Evolutionary conservation across 2,329 filamentous ascomycete species (phyloP).

Genomic region (Pestalotiopsis fici): DNA sequence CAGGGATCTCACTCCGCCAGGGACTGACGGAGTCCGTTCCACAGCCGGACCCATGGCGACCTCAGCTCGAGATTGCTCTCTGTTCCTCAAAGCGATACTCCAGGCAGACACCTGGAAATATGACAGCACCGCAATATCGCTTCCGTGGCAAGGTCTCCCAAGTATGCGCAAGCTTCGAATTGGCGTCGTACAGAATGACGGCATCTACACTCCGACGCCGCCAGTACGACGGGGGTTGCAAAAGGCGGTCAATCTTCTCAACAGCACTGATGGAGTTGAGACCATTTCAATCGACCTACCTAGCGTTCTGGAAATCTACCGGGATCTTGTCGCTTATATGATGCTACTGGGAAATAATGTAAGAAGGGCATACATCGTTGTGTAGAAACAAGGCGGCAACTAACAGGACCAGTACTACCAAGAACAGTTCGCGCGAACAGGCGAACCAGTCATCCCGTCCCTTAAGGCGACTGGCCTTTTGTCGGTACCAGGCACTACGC

Average conservation of each 20-base stretch:
- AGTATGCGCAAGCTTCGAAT: constrained; percentile 39
- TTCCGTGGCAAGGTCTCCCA: constrained; percentile 42
- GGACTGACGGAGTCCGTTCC: constrained; percentile 49
- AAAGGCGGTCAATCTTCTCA: constrained; percentile 36
- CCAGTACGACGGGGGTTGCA: constrained; percentile 47
- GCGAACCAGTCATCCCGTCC: constrained; percentile 45
- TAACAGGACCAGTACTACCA: constrained; percentile 48
- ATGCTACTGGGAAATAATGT: constrained; percentile 23
- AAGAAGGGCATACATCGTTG: constrained; percentile 4
- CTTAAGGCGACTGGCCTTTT: constrained; percentile 31
- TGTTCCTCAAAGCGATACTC: constrained; percentile 42
- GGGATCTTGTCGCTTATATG: constrained; percentile 12
- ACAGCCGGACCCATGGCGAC: constrained; percentile 45
- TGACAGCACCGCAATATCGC: constrained; percentile 39
- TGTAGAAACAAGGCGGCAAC: constrained; percentile 40
- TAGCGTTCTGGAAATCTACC: constrained; percentile 9
- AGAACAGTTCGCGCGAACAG: constrained; percentile 40
- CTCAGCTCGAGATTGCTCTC: constrained; percentile 36
- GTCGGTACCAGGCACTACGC: constrained; percentile 34
- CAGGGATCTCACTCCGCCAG: constrained; percentile 30
- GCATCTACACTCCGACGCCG: constrained; percentile 49
- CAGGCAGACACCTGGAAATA: constrained; percentile 42
- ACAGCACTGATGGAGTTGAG: constrained; percentile 40
- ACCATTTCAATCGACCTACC: constrained; percentile 58
- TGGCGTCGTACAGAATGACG: constrained; percentile 48